A percentile compares a stretch with the other conserved stretches of the same genome.
Conservation (phyloP, 108 stramenopile species). For the Cyclotella choctawhatcheeana region DNA sequence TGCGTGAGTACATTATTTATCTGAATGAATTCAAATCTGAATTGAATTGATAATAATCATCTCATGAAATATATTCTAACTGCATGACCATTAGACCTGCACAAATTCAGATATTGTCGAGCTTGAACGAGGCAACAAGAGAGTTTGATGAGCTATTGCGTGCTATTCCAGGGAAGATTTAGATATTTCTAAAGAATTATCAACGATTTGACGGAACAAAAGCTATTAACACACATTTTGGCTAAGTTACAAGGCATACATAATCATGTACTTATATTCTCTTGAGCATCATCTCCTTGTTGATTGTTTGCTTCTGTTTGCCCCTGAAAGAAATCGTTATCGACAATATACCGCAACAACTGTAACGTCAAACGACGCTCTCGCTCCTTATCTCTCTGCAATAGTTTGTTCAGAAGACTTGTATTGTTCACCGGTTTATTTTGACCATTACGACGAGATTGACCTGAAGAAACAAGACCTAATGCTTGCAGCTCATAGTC, state of each 20-base stretch:
- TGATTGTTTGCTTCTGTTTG: background rate
- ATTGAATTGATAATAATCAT: too few relatives aligned
- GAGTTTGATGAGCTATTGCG: conserved; percentile 66
- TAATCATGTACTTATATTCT: background rate
- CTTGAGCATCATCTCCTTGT: background rate
- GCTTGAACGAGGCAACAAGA: conserved; percentile 45
- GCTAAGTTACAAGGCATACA: background rate
- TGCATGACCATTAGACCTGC: too few relatives aligned
- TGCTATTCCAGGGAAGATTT: conserved; percentile 38
- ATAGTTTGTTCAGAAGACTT: conserved; percentile 69
- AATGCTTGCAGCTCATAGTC: conserved; percentile 40
- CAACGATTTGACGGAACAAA: background rate
- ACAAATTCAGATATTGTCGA: conserved; percentile 69
- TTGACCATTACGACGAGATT: conserved; percentile 7
- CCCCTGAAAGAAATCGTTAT: conserved; percentile 66
- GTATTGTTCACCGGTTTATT: conserved; percentile 23
- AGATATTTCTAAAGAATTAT: background rate
- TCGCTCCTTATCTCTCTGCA: conserved; percentile 74
- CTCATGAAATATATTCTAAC: too few relatives aligned
- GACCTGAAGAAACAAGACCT: conserved; percentile 34
- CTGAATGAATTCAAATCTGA: too few relatives aligned
- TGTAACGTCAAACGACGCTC: conserved; percentile 77
- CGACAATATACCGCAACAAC: conserved; percentile 76
- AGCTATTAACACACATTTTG: background rate
- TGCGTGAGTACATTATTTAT: too few relatives aligned